phyloP scores from a whole-genome alignment of 176 grass and related monocot species.

The Eragrostis nindensis region DNA sequence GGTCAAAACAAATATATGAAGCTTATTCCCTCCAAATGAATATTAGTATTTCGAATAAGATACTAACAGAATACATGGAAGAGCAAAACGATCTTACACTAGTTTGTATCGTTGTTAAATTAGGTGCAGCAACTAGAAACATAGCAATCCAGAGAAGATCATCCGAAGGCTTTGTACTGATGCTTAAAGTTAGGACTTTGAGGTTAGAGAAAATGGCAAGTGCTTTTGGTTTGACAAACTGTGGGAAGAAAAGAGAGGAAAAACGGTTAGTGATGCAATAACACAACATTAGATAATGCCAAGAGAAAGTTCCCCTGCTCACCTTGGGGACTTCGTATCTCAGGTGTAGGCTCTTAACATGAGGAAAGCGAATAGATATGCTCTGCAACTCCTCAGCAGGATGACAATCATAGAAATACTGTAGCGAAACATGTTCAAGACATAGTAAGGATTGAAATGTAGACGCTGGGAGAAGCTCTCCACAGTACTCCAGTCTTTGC shows the following conservation, averaged over 20 bases:
- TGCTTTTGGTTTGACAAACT: background rate
- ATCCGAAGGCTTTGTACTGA: constrained; percentile 5
- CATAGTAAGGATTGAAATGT: background rate
- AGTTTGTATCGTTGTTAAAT: background rate
- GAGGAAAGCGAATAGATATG: constrained; percentile 10
- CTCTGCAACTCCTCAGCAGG: background rate
- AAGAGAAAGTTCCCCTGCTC: background rate
- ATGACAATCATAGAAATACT: background rate
- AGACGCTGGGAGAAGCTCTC: background rate
- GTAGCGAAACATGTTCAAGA: constrained; percentile 8
- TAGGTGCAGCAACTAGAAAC: background rate
- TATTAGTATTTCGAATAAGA: background rate
- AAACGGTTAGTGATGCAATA: background rate
- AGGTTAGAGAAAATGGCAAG: constrained; percentile 1
- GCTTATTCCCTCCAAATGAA: background rate
- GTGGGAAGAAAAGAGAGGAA: background rate
- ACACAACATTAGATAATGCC: no score
- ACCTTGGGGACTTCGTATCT: constrained; percentile 14
- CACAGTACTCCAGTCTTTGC: background rate
- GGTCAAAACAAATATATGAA: background rate
- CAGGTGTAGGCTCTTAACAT: background rate
- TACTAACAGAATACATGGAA: background rate
- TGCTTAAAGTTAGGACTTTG: constrained; percentile 10
- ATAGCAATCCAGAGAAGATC: constrained; percentile 5
- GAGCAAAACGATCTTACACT: background rate